Conservation (phyloP, 495 filamentous ascomycete genomes). For the Thermothielavioides terrestris region DNA sequence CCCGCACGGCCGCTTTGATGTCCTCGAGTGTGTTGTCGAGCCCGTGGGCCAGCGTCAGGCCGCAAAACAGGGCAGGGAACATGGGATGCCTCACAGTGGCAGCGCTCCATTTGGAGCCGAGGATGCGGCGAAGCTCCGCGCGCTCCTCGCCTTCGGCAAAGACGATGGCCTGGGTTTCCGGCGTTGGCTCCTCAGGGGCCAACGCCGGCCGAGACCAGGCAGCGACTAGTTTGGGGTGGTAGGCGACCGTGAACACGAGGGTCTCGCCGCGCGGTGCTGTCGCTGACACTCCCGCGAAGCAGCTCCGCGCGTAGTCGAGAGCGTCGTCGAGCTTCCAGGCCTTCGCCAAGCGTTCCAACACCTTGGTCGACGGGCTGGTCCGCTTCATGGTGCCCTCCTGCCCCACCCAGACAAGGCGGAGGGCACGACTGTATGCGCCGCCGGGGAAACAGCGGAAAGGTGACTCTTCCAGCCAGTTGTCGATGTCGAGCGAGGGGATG, state of each 20-base stretch:
- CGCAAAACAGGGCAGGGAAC: slow-evolving; percentile 23
- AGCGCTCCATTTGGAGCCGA: slow-evolving; percentile 15
- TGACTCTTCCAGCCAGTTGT: slow-evolving; percentile 22
- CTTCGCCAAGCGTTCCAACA: slow-evolving; percentile 5
- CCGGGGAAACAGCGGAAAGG: slow-evolving; percentile 3
- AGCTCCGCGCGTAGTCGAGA: slow-evolving; percentile 17
- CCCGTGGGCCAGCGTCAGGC: slow-evolving; percentile 18
- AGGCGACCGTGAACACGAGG: slow-evolving; percentile 15
- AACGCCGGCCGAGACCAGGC: slow-evolving; percentile 11
- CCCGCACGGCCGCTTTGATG: slow-evolving; percentile 21
- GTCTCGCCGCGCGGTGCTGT: background rate
- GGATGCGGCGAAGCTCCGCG: slow-evolving; percentile 10
- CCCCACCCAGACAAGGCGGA: slow-evolving; percentile 19
- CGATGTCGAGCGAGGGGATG: slow-evolving; percentile 8
- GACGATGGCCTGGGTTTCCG: slow-evolving; percentile 9
- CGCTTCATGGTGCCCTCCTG: slow-evolving; percentile 1
- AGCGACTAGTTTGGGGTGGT: slow-evolving; percentile 22
- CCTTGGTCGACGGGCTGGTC: slow-evolving; percentile 8
- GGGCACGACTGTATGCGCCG: slow-evolving; percentile 1
- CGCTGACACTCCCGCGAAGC: slow-evolving; percentile 18
- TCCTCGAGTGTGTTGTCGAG: slow-evolving; percentile 20
- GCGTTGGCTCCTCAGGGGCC: background rate
- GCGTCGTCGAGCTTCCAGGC: slow-evolving; percentile 12
- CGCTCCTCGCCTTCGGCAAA: slow-evolving; percentile 22
- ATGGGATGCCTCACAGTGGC: slow-evolving; percentile 12